Evolutionary conservation across 2,329 filamentous ascomycete species (phyloP).

Genomic region (Penicillium paneum): DNA sequence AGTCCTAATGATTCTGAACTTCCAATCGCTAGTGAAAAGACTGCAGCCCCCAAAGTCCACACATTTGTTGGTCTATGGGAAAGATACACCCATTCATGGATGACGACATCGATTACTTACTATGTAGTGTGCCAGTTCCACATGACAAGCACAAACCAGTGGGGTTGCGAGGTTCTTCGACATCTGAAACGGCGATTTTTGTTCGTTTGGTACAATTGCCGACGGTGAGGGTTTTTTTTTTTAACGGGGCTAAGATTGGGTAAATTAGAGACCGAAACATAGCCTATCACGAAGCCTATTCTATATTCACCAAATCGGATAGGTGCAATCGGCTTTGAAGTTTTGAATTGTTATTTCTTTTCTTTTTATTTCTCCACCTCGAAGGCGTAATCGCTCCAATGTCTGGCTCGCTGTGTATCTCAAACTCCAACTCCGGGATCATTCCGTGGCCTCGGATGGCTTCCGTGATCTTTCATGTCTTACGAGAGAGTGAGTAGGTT

Average conservation of each 20-base stretch:
- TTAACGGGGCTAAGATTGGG: not conserved
- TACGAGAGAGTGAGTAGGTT: not conserved
- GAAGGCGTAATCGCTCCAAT: not conserved
- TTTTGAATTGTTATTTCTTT: not conserved
- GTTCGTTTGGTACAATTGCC: not conserved
- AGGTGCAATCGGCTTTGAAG: not conserved
- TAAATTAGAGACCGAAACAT: not conserved
- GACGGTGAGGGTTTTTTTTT: not conserved
- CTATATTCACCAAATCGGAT: not conserved
- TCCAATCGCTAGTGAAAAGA: too few species aligned
- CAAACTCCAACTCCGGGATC: not conserved
- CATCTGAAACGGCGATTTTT: not conserved
- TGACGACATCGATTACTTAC: too few species aligned
- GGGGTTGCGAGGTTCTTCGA: conserved; percentile 14
- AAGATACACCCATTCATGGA: too few species aligned
- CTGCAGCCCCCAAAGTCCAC: too few species aligned
- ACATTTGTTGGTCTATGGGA: too few species aligned
- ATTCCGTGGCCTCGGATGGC: not conserved
- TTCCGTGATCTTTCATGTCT: not conserved
- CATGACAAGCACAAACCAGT: conserved; percentile 18
- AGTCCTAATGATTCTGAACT: too few species aligned
- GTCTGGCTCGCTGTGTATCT: not conserved
- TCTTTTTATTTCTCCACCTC: not conserved
- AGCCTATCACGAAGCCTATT: not conserved
- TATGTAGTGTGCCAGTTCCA: too few species aligned